A percentile compares a stretch with the other conserved stretches of the same genome.
phyloP scores from a whole-genome alignment of 2,329 filamentous ascomycete species.

The Sporothrix pallida region DNA sequence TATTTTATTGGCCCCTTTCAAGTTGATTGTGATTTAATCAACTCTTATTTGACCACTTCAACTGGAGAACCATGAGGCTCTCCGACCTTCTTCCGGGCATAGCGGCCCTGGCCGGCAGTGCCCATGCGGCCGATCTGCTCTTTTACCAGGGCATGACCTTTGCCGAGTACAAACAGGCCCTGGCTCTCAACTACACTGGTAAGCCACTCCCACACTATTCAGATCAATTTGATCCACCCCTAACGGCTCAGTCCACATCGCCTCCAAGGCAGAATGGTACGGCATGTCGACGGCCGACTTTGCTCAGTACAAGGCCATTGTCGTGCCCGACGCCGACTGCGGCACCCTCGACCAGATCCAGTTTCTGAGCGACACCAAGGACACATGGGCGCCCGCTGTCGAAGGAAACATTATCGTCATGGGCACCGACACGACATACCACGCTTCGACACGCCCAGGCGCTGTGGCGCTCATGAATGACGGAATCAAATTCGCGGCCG shows the following conservation, averaged over 20 bases:
- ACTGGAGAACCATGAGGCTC: constrained; percentile 19
- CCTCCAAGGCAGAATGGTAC: constrained; percentile 35
- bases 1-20: no score
- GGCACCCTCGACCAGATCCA: constrained; percentile 43
- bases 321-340: constrained; percentile 51
- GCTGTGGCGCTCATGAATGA: constrained; percentile 49
- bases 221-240: not conserved
- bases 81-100: constrained; percentile 23
- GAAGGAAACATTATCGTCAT: constrained; percentile 51
- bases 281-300: constrained; percentile 49
- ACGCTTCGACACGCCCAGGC: constrained; percentile 42
- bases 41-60: not conserved
- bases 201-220: not conserved
- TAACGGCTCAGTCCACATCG: constrained; percentile 34
- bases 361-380: constrained; percentile 49
- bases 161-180: constrained; percentile 40
- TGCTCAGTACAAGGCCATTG: constrained; percentile 52
- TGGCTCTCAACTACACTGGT: constrained; percentile 38
- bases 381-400: constrained; percentile 49
- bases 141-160: constrained; percentile 40
- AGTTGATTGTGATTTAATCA: no score
- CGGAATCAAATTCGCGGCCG: constrained; percentile 42
- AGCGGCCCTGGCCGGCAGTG: constrained; percentile 33
- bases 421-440: constrained; percentile 48
- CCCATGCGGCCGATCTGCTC: constrained; percentile 38